Percentiles rank a stretch among this genome's conserved stretches.
Conservation (phyloP, 192 early-diverging fungal species). For the Coemansia guatemalensis region DNA sequence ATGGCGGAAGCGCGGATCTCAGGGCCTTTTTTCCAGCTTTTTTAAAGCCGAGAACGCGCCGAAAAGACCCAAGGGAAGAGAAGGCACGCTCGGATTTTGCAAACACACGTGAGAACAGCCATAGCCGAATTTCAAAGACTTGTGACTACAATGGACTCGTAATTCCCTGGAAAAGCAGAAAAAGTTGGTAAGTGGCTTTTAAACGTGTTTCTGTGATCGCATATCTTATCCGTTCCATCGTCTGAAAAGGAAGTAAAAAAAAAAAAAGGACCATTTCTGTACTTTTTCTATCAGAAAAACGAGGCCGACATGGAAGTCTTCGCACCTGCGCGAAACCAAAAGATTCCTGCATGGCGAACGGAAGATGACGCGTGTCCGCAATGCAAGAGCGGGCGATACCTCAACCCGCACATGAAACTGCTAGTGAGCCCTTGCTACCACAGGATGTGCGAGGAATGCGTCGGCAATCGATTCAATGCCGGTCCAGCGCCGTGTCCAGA, state of each 20-base stretch:
- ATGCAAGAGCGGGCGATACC: constrained; percentile 82
- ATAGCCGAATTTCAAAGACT: neutral
- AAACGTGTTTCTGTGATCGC: neutral
- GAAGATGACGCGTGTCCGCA: constrained; percentile 64
- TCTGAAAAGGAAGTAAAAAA: neutral
- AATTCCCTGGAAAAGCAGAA: neutral
- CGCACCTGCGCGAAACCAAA: constrained; percentile 30
- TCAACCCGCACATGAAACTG: constrained; percentile 83
- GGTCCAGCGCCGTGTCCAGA: constrained; percentile 92
- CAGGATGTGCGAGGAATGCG: constrained; percentile 95
- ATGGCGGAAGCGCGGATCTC: neutral
- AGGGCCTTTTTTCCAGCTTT: neutral
- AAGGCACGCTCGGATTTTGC: neutral
- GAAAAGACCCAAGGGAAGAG: neutral
- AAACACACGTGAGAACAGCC: neutral
- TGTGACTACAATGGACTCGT: neutral
- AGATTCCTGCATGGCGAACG: constrained; percentile 34
- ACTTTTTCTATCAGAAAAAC: neutral
- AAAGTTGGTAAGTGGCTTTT: neutral
- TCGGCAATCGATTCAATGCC: constrained; percentile 75
- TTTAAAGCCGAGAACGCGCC: neutral
- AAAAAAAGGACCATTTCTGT: neutral
- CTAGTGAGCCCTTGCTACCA: constrained; percentile 95
- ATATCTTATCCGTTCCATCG: neutral
- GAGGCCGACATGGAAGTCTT: constrained; percentile 37